Conservation (phyloP, 1,139 yeast species). For the Hanseniaspora uvarum region DNA sequence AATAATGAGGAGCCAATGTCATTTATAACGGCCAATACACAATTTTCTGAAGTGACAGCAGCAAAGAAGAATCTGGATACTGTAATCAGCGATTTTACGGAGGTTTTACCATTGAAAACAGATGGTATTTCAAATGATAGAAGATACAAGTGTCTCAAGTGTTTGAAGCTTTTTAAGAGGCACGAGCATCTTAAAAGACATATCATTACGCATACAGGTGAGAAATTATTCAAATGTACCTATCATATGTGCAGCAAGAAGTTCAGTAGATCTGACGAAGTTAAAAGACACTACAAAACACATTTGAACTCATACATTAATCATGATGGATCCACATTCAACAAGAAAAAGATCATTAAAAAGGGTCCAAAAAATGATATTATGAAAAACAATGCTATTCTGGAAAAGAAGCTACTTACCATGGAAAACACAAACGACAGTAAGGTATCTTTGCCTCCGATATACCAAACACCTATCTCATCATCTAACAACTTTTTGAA, state of each 20-base stretch:
- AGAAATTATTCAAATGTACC: constrained; percentile 81
- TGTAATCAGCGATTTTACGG: background rate
- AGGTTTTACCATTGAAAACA: constrained; percentile 2
- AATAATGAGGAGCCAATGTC: background rate
- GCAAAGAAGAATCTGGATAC: background rate
- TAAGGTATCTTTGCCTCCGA: background rate
- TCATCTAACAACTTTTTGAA: constrained; percentile 1
- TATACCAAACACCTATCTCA: constrained; percentile 11
- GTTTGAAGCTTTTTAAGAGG: constrained; percentile 85
- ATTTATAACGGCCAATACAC: background rate
- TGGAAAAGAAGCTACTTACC: background rate
- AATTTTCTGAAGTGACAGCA: no score
- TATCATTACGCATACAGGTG: constrained; percentile 91
- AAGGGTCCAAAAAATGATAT: no score
- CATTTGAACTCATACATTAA: constrained; percentile 44
- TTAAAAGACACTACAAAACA: constrained; percentile 79
- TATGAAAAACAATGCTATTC: background rate
- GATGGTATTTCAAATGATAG: constrained; percentile 24
- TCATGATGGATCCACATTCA: background rate
- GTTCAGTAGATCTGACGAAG: constrained; percentile 79
- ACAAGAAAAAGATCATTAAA: background rate
- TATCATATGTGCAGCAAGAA: constrained; percentile 80
- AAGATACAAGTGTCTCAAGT: constrained; percentile 85
- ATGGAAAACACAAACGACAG: background rate
- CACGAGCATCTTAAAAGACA: constrained; percentile 92